A percentile compares a stretch with the other conserved stretches of the same genome.
These are phyloP conservation scores for Bjerkandera adusta DNA, from an alignment of 1,284 basidiomycete species.

Conservation along the genomic window DNA sequence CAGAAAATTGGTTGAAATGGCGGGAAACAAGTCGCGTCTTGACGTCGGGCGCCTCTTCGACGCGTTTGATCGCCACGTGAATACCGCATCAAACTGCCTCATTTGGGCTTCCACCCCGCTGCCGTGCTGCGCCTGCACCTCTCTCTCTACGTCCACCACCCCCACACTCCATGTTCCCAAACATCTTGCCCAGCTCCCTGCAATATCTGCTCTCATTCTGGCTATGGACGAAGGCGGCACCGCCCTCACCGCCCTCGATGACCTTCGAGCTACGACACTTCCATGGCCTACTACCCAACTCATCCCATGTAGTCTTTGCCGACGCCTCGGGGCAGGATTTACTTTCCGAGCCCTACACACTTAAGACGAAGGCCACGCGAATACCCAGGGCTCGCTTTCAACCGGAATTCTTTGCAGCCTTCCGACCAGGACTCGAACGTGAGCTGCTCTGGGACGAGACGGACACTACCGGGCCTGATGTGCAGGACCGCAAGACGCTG, in stretches of 20 bases:
- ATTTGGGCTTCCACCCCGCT: no score
- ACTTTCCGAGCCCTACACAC: slow-evolving; percentile 44
- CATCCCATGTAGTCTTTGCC: slow-evolving; percentile 12
- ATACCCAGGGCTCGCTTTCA: slow-evolving; percentile 3
- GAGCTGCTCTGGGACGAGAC: slow-evolving; percentile 52
- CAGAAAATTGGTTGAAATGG: no score
- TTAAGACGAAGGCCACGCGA: neutral
- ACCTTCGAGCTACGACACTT: slow-evolving; percentile 64
- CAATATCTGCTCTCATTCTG: slow-evolving; percentile 20
- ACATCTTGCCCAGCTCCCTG: slow-evolving; percentile 19
- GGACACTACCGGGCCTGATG: slow-evolving; percentile 62
- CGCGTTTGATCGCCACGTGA: no score
- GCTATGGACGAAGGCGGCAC: slow-evolving; percentile 10
- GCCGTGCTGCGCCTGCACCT: no score
- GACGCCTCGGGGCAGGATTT: slow-evolving; percentile 38
- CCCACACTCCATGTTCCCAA: slow-evolving; percentile 24
- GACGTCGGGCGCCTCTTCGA: no score
- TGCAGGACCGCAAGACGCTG: slow-evolving; percentile 77
- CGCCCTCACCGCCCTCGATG: slow-evolving; percentile 28
- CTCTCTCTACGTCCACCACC: no score
- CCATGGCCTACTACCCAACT: slow-evolving; percentile 42
- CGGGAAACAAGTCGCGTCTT: no score
- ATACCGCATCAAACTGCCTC: no score
- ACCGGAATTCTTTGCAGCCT: slow-evolving; percentile 4
- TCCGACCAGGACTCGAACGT: neutral